Percentiles rank a stretch among this genome's conserved stretches.
phyloP scores from a whole-genome alignment of 306 rosid species.

The Ochetophila trinervis region DNA sequence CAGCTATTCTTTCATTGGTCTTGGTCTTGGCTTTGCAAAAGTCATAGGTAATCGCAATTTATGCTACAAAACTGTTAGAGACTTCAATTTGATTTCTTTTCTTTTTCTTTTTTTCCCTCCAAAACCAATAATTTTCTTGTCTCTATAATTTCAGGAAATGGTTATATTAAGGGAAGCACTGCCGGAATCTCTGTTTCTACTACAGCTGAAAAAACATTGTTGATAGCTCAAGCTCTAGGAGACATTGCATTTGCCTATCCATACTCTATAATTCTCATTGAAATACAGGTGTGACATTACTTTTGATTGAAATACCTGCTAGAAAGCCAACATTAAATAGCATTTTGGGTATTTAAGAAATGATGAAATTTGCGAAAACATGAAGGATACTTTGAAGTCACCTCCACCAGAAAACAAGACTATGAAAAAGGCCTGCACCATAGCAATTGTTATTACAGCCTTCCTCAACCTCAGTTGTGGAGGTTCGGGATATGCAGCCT shows the following conservation, averaged over 20 bases:
- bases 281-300: conserved; percentile 51
- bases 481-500: conserved; percentile 73
- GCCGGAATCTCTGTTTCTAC: conserved; percentile 49
- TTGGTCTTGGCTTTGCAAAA: conserved; percentile 42
- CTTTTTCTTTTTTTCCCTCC: neutral
- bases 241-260: conserved; percentile 80
- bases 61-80: neutral
- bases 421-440: conserved; percentile 64
- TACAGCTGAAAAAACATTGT: conserved; percentile 47
- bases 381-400: conserved; percentile 62
- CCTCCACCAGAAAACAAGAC: conserved; percentile 71
- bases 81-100: neutral
- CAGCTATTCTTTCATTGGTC: conserved; percentile 62
- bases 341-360: neutral
- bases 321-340: too few species aligned
- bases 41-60: conserved; percentile 30
- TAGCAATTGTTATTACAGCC: conserved; percentile 46
- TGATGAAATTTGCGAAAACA: neutral
- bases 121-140: neutral
- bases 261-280: conserved; percentile 53
- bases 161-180: conserved; percentile 52
- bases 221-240: conserved; percentile 61
- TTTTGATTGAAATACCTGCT: neutral
- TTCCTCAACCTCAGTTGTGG: conserved; percentile 69
- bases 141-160: conserved; percentile 42